phyloP scores from a whole-genome alignment of 306 rosid genomes.

The Malus fusca region DNA sequence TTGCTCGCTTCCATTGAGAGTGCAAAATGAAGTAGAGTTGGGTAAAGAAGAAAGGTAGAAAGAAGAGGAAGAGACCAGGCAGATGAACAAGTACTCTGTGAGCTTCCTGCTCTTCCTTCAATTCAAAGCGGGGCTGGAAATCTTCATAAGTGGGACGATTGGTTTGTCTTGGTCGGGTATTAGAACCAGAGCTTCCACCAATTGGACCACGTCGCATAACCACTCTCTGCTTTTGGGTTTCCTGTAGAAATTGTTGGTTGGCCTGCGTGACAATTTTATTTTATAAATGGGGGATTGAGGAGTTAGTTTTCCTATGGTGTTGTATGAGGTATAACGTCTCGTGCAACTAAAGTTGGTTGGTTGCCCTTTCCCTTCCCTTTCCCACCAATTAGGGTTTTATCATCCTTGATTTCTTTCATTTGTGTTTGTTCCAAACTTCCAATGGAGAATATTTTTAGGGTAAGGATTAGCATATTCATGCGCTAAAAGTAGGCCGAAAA shows the following conservation, averaged over 20 bases:
- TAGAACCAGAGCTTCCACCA: neutral
- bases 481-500: no score
- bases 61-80: conserved; percentile 38
- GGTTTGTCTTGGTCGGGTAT: conserved; percentile 11
- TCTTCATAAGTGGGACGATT: conserved; percentile 24
- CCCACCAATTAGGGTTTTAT: neutral
- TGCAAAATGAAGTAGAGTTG: neutral
- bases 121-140: conserved; percentile 34
- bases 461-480: no score
- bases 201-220: conserved; percentile 20
- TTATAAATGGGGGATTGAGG: neutral
- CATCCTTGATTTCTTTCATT: neutral
- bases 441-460: no score
- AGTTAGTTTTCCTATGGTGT: conserved; percentile 3
- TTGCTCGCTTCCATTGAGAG: no score
- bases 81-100: conserved; percentile 25
- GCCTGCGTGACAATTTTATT: neutral
- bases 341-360: neutral
- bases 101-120: conserved; percentile 29
- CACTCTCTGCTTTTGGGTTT: conserved; percentile 15
- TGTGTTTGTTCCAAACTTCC: neutral
- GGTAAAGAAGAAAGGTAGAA: neutral
- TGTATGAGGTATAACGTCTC: neutral
- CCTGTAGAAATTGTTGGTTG: neutral
- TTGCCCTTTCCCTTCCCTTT: neutral